Evolutionary conservation across 257 asterid genomes (phyloP).

Genomic region (Fraxinus anomala): DNA sequence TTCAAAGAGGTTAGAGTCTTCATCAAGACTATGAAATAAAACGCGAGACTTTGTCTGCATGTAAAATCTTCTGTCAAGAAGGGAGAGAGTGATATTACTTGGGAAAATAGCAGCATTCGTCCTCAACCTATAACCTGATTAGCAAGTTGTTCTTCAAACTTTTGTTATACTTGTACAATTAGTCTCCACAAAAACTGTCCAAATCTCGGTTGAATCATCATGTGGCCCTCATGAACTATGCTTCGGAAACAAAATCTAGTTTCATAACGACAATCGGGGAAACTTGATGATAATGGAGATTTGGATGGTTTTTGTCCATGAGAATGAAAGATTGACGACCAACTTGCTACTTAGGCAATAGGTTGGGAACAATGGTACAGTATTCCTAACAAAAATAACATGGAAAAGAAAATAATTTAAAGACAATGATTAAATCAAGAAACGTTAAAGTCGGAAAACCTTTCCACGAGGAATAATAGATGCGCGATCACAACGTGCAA

Average conservation of each 20-base stretch:
- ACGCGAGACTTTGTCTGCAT: constrained; percentile 88
- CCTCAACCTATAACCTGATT: too few relatives aligned
- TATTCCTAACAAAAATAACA: too few relatives aligned
- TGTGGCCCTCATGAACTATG: not conserved
- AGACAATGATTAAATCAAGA: too few relatives aligned
- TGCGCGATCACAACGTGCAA: constrained; percentile 84
- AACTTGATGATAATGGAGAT: not conserved
- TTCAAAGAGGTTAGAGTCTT: constrained; percentile 73
- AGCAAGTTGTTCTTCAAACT: not conserved
- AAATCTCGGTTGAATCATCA: not conserved
- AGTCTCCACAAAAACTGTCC: not conserved
- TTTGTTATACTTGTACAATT: not conserved
- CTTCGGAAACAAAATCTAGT: not conserved
- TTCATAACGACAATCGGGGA: not conserved
- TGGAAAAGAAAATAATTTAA: too few relatives aligned
- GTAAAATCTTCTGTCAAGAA: constrained; percentile 21
- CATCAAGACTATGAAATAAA: constrained; percentile 85
- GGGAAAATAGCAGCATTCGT: too few relatives aligned
- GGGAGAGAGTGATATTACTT: not conserved
- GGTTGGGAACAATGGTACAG: not conserved
- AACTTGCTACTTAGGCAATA: not conserved
- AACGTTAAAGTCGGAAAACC: constrained; percentile 38
- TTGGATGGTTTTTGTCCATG: not conserved
- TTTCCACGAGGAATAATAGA: constrained; percentile 92
- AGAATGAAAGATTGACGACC: not conserved